Conservation (phyloP, 306 rosid genomes). For the Potentilla sterilis region DNA sequence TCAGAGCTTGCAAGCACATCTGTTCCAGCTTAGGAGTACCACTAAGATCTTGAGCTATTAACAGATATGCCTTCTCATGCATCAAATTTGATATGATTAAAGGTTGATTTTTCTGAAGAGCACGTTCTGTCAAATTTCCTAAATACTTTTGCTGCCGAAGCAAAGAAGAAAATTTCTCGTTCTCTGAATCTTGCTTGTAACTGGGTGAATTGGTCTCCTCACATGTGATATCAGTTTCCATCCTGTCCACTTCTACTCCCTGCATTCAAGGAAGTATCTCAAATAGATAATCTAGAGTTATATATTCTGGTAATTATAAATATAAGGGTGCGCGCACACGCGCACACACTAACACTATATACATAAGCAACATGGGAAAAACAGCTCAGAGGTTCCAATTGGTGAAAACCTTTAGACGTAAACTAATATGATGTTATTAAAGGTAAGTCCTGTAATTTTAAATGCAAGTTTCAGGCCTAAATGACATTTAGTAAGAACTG, state of each 20-base stretch:
- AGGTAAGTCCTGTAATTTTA: background rate
- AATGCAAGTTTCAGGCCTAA: background rate
- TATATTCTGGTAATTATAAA: background rate
- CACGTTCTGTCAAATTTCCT: conserved; percentile 68
- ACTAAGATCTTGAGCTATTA: conserved; percentile 43
- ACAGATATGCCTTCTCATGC: conserved; percentile 52
- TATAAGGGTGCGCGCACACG: background rate
- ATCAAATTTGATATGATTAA: conserved; percentile 62
- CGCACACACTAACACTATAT: no score
- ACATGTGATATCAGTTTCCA: conserved; percentile 41
- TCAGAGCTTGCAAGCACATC: conserved; percentile 78
- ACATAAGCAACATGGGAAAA: background rate
- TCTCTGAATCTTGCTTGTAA: conserved; percentile 45
- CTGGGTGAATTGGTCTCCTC: conserved; percentile 51
- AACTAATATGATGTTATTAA: background rate
- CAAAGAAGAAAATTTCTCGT: conserved; percentile 54
- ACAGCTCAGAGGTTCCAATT: background rate
- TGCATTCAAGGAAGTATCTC: conserved; percentile 32
- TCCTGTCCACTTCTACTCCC: conserved; percentile 73
- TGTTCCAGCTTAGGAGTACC: conserved; percentile 67
- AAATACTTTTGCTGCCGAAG: conserved; percentile 72
- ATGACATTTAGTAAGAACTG: background rate
- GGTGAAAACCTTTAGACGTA: background rate
- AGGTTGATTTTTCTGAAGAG: conserved; percentile 85
- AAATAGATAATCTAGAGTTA: background rate